Conservation (phyloP, 108 stramenopile species). For the Fistulifera pelliculosa region DNA sequence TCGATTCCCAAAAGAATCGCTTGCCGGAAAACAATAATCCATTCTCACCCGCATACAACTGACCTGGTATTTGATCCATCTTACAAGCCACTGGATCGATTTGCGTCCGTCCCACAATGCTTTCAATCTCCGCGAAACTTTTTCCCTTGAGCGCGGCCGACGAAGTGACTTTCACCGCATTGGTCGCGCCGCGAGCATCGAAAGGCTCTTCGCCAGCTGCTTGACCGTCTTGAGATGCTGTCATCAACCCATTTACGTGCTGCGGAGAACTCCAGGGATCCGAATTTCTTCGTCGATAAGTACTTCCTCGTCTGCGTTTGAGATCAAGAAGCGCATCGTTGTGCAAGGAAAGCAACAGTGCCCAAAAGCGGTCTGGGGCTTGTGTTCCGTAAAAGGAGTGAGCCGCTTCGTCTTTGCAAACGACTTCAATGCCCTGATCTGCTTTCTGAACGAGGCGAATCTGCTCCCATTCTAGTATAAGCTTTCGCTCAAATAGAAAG, state of each 20-base stretch:
- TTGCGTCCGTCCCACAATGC: slow-evolving; percentile 1
- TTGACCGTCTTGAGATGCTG: neutral
- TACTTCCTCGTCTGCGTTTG: slow-evolving; percentile 1
- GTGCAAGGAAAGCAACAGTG: slow-evolving; percentile 21
- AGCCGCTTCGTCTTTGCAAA: slow-evolving; percentile 1
- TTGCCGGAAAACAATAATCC: slow-evolving; percentile 28
- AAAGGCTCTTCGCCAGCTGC: neutral
- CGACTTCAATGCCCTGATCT: slow-evolving; percentile 8
- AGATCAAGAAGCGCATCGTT: slow-evolving; percentile 25
- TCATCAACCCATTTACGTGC: neutral
- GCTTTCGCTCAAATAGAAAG: slow-evolving; percentile 35
- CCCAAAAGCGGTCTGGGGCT: slow-evolving; percentile 16
- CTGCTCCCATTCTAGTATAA: slow-evolving; percentile 27
- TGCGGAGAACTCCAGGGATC: neutral
- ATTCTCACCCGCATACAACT: slow-evolving; percentile 24
- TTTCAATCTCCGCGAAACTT: slow-evolving; percentile 2
- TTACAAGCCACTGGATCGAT: slow-evolving; percentile 10
- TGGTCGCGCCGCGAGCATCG: too few species aligned
- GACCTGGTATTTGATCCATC: slow-evolving; percentile 25
- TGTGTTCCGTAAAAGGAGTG: slow-evolving; percentile 18
- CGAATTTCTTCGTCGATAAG: neutral
- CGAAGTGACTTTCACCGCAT: too few species aligned
- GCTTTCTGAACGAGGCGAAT: slow-evolving; percentile 18
- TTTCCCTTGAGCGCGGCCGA: too few species aligned
- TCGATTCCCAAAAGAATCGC: slow-evolving; percentile 30